Evolutionary conservation across 352 stramenopile species (phyloP), one percentile per base, ranked within the genome.

Genomic region (Globisporangium cylindrosporum): DNA sequence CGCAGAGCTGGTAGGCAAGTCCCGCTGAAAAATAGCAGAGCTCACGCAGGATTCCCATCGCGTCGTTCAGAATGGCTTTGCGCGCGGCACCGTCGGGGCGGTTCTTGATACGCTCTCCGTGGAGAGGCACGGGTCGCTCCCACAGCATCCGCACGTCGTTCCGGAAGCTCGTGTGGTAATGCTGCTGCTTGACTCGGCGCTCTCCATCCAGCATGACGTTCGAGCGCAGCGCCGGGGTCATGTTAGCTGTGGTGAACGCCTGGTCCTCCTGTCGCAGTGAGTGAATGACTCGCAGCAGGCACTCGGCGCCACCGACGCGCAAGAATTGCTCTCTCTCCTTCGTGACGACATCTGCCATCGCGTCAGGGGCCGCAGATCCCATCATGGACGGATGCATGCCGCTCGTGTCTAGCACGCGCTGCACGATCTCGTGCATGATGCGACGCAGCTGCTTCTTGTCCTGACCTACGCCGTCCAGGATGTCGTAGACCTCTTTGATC

Each of bases 1-100:
- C 71, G 62, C 89, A 91, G 8, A 95, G 76, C 63, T 92, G 79
- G 15, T 82, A 67, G 8, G 88, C 80, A 65, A 96, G 65, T 25
- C 73, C 76, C 3, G 84, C 73, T 5, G 89, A 92, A 62, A 94
- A 88, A 70, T 94, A 95, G 74, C 84, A 92, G 25, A 97, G 75
- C 51, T 96, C 88, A 12, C 89, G 73, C 49, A 97, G 70, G 24
- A 96, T 81, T 0, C 75, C 80, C 85, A 93, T 89, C n/a, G 81
- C 81, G 70, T 91, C 82, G 63, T 93, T 90, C 43, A 92, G 66
- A 49, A 86, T 81, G 58, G 77, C 74, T 64, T 85, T 85, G 27
- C 80, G 68, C 54, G 84, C 69, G n/a, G 73, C 73, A 41, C 75
- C 73, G 61, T 91, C 81, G 4, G 73, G 75, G 18, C 78, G 74